phyloP scores from a whole-genome alignment of 2,329 filamentous ascomycete species.

The Arthrobotrys sinensis region DNA sequence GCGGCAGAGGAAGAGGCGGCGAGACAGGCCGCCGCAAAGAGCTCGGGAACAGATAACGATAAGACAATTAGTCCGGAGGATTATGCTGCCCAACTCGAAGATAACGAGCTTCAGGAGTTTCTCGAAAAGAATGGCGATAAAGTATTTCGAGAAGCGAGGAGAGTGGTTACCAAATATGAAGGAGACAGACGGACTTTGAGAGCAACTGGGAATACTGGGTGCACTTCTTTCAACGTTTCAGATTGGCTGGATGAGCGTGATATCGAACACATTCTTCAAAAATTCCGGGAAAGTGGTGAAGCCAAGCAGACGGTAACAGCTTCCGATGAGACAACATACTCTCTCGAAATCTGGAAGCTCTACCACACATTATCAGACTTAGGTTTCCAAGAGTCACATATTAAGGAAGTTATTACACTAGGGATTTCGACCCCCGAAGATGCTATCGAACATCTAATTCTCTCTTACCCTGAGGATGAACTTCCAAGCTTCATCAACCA shows the following conservation, averaged over 20 bases:
- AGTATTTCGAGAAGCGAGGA: conserved; percentile 81
- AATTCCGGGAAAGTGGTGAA: conserved; percentile 1
- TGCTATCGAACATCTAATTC: conserved; percentile 89
- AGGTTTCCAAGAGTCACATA: conserved; percentile 77
- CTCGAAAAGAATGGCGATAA: conserved; percentile 88
- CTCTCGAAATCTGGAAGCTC: conserved; percentile 84
- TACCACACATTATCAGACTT: conserved; percentile 79
- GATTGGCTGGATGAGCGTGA: conserved; percentile 57
- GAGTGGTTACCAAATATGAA: conserved; percentile 83
- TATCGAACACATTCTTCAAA: conserved; percentile 56
- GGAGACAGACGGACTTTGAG: conserved; percentile 74
- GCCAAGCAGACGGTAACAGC: conserved; percentile 67
- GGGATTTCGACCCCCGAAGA: conserved; percentile 75
- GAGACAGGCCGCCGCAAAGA: conserved; percentile 8
- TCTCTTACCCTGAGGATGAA: conserved; percentile 79
- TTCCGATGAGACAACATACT: conserved; percentile 67
- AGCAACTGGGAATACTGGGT: conserved; percentile 65
- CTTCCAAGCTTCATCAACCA: conserved; percentile 76
- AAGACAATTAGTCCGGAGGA: conserved; percentile 81
- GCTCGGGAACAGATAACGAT: conserved; percentile 41
- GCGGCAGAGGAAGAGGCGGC: conserved; percentile 47
- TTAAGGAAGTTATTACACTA: conserved; percentile 74
- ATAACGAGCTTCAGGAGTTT: conserved; percentile 88
- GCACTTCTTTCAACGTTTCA: conserved; percentile 40
- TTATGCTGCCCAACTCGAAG: conserved; percentile 88